Evolutionary conservation across 2,329 filamentous ascomycete genomes (phyloP).

Genomic region (Geoglossum cookeanum): DNA sequence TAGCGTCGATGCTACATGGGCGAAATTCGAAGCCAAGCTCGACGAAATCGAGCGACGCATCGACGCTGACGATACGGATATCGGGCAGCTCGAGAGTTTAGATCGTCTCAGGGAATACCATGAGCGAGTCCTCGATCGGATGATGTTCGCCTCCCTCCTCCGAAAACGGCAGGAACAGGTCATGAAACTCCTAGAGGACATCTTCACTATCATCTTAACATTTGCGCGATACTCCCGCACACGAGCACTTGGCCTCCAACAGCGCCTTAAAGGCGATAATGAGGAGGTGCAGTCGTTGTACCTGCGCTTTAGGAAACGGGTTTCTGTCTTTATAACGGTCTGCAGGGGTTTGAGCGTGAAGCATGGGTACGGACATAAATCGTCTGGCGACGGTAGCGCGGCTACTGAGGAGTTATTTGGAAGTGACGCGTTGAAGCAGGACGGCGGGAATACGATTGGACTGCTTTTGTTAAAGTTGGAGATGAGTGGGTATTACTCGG

Average conservation of each 20-base stretch:
- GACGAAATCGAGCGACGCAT: slow-evolving; percentile 41
- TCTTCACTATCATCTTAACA: slow-evolving; percentile 51
- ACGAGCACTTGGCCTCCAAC: slow-evolving; percentile 17
- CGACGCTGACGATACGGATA: slow-evolving; percentile 24
- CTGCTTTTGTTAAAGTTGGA: slow-evolving; percentile 51
- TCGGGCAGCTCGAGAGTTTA: slow-evolving; percentile 38
- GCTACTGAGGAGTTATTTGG: slow-evolving; percentile 17
- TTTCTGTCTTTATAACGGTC: slow-evolving; percentile 54
- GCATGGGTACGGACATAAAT: slow-evolving; percentile 27
- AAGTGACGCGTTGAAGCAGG: slow-evolving; percentile 12
- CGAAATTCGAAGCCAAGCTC: slow-evolving; percentile 45
- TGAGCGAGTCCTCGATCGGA: slow-evolving; percentile 52
- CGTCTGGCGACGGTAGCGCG: slow-evolving; percentile 13
- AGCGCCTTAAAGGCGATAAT: slow-evolving; percentile 16
- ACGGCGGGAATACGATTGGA: slow-evolving; percentile 41
- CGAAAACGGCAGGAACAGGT: slow-evolving; percentile 57
- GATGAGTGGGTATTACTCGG: slow-evolving; percentile 45
- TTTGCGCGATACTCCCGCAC: slow-evolving; percentile 34
- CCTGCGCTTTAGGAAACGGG: slow-evolving; percentile 46
- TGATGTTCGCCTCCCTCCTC: slow-evolving; percentile 54
- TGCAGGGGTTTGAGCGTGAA: slow-evolving; percentile 49
- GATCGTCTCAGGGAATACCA: slow-evolving; percentile 50
- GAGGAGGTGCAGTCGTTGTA: slow-evolving; percentile 36
- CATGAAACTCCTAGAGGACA: slow-evolving; percentile 53
- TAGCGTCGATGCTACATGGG: slow-evolving; percentile 58